Percentiles rank a stretch among this genome's conserved stretches.
phyloP scores from a whole-genome alignment of 1,284 basidiomycete genomes.

The Papiliotrema terrestris region DNA sequence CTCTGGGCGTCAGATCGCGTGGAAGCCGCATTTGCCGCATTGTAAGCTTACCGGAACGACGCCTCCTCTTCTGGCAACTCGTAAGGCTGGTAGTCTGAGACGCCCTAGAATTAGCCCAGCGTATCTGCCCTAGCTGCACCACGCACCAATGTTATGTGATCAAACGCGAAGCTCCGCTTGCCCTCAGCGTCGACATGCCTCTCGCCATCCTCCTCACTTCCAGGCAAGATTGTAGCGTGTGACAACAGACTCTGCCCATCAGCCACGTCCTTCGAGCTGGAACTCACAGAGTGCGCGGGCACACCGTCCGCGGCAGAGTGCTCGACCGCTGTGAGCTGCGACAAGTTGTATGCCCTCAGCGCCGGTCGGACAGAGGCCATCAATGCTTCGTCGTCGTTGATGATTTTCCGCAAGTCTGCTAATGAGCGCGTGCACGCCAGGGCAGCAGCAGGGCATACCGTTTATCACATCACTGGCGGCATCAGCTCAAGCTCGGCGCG shows the following conservation, averaged over 20 bases:
- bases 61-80: constrained; percentile 65
- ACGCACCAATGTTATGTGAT: constrained; percentile 72
- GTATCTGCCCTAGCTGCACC: constrained; percentile 2
- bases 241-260: constrained; percentile 31
- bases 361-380: constrained; percentile 72
- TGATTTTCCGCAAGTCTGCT: constrained; percentile 79
- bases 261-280: neutral
- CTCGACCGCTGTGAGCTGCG: constrained; percentile 79
- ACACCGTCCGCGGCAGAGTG: constrained; percentile 29
- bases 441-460: constrained; percentile 51
- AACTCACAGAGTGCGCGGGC: constrained; percentile 26
- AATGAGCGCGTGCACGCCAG: constrained; percentile 5
- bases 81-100: constrained; percentile 63
- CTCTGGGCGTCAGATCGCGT: constrained; percentile 49
- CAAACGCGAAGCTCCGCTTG: constrained; percentile 71
- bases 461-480: constrained; percentile 69
- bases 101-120: constrained; percentile 57
- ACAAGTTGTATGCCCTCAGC: constrained; percentile 74
- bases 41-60: constrained; percentile 62
- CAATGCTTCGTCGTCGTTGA: constrained; percentile 75
- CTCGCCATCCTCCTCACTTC: constrained; percentile 50
- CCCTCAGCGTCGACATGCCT: constrained; percentile 77
- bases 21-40: neutral
- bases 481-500: constrained; percentile 9
- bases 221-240: constrained; percentile 31